Conservation (phyloP, 345 rosid species). For the Bruguiera parviflora region DNA sequence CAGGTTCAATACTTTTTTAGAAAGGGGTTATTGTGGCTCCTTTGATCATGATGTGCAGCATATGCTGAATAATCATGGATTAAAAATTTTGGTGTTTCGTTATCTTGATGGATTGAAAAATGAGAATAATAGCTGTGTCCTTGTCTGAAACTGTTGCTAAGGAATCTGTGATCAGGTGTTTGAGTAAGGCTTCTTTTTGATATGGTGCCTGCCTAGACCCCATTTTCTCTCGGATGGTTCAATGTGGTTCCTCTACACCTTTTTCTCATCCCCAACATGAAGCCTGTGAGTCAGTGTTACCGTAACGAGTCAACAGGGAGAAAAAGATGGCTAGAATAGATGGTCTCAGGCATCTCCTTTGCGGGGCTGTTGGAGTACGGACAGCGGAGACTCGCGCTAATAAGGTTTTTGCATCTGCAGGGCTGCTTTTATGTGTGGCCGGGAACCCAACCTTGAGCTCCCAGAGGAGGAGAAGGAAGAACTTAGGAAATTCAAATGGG, state of each 20-base stretch:
- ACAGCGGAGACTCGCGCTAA: neutral
- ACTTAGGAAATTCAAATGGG: conserved; percentile 75
- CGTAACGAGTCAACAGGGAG: no score
- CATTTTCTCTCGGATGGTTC: no score
- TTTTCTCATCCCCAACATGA: no score
- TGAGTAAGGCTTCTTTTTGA: no score
- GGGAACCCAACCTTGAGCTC: conserved; percentile 91
- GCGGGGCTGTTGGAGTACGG: neutral
- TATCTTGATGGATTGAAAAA: no score
- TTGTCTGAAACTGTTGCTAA: no score
- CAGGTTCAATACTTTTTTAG: no score
- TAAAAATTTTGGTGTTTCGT: neutral
- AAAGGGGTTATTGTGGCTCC: neutral
- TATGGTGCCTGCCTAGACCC: no score
- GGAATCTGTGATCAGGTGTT: no score
- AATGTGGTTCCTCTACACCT: no score
- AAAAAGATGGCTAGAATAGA: neutral
- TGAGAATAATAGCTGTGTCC: no score
- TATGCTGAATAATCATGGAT: neutral
- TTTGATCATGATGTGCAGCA: neutral
- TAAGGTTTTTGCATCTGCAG: conserved; percentile 34
- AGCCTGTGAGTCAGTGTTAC: no score
- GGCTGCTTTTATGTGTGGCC: conserved; percentile 98
- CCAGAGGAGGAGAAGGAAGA: conserved; percentile 71
- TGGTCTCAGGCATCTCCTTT: neutral